Percentiles rank a stretch among this genome's conserved stretches.
phyloP scores from a whole-genome alignment of 225 moss, liverwort and hornwort species.

The Climacium dendroides region DNA sequence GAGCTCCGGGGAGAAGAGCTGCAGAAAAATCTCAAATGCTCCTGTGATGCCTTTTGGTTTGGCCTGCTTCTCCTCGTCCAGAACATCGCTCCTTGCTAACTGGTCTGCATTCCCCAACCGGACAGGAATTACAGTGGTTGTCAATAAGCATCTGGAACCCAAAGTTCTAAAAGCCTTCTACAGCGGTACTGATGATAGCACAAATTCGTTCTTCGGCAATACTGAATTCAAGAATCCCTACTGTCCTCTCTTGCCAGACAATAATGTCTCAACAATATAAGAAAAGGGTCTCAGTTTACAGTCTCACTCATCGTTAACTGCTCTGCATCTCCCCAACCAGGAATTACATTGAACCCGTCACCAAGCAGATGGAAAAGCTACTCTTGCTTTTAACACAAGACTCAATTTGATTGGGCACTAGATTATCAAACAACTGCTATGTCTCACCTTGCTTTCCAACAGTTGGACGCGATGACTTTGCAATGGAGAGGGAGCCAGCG shows the following conservation, averaged over 20 bases:
- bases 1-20: conserved; percentile 64
- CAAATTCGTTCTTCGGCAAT: neutral
- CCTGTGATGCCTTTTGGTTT: neutral
- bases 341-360: neutral
- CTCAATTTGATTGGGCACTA: neutral
- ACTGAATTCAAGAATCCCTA: neutral
- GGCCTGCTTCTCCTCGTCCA: neutral
- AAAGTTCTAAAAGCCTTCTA: neutral
- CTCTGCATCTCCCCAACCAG: neutral
- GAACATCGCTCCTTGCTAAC: neutral
- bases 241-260: neutral
- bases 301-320: neutral
- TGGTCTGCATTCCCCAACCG: neutral
- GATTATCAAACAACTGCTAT: neutral
- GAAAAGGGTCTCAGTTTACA: neutral
- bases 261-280: neutral
- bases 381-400: neutral
- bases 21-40: conserved; percentile 25
- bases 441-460: conserved; percentile 11
- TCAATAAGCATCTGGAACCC: neutral
- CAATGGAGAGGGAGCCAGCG: conserved; percentile 34
- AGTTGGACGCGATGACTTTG: neutral
- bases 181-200: neutral
- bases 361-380: neutral
- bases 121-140: neutral